A percentile compares a stretch with the other conserved stretches of the same genome.
Evolutionary conservation across 805 yeast species (phyloP).

Genomic region (Komagataella ulmi): DNA sequence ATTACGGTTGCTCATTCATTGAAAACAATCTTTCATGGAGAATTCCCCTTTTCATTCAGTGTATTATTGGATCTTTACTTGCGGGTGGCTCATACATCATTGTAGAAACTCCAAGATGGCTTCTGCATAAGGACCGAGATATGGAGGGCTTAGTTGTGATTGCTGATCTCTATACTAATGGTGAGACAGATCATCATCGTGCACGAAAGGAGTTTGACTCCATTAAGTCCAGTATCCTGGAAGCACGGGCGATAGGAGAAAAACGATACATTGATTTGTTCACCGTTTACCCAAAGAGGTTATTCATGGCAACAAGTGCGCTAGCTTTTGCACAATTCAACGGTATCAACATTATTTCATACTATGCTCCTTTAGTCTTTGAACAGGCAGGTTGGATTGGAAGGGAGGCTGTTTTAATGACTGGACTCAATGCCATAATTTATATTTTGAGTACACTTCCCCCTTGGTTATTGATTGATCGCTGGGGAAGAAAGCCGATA

Average conservation of each 20-base stretch:
- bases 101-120: conserved; percentile 84
- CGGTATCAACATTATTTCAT: conserved; percentile 81
- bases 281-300: conserved; percentile 28
- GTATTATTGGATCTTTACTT: conserved; percentile 51
- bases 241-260: conserved; percentile 20
- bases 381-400: conserved; percentile 90
- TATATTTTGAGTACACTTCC: conserved; percentile 60
- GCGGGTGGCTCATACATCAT: conserved; percentile 64
- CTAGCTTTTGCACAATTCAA: conserved; percentile 83
- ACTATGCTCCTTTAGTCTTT: conserved; percentile 84
- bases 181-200: conserved; percentile 6
- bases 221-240: conserved; percentile 27
- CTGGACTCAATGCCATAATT: conserved; percentile 59
- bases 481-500: conserved; percentile 77
- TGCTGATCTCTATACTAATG: conserved; percentile 18
- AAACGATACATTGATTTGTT: conserved; percentile 29
- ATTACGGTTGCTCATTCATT: conserved; percentile 59
- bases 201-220: conserved; percentile 28
- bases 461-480: conserved; percentile 80
- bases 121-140: conserved; percentile 60
- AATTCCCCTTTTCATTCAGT: conserved; percentile 64
- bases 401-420: conserved; percentile 71
- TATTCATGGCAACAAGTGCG: conserved; percentile 72
- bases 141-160: conserved; percentile 32
- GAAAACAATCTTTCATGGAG: conserved; percentile 61